A percentile compares a stretch with the other conserved stretches of the same genome.
These are phyloP conservation scores for Suillus clintonianus DNA, from an alignment of 768 basidiomycete species.

Conservation along the genomic window DNA sequence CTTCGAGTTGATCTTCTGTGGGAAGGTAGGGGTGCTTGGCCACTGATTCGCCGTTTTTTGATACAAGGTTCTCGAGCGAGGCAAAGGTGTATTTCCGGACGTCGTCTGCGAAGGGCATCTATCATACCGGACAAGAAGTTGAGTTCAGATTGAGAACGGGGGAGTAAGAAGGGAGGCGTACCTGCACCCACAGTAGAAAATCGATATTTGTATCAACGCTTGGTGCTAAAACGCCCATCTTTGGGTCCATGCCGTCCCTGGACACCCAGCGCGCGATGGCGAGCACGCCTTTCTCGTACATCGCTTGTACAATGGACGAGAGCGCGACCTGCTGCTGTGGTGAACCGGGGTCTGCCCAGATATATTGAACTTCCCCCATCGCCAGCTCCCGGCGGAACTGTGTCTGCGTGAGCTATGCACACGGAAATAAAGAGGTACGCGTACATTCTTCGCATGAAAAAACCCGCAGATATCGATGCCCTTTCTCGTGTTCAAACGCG, in stretches of 20 bases:
- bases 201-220: constrained; percentile 66
- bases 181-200: constrained; percentile 83
- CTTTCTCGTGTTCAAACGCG: constrained; percentile 67
- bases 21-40: constrained; percentile 82
- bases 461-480: constrained; percentile 91
- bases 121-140: constrained; percentile 3
- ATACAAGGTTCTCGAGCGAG: constrained; percentile 71
- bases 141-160: not conserved
- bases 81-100: constrained; percentile 85
- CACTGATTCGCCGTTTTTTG: constrained; percentile 73
- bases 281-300: constrained; percentile 61
- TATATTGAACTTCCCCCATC: constrained; percentile 84
- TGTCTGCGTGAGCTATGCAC: constrained; percentile 1
- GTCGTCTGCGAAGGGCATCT: constrained; percentile 98
- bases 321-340: constrained; percentile 80
- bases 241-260: constrained; percentile 73
- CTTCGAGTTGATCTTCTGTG: constrained; percentile 70
- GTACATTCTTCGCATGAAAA: constrained; percentile 67
- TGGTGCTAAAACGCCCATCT: constrained; percentile 80
- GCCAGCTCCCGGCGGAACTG: constrained; percentile 82
- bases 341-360: constrained; percentile 73
- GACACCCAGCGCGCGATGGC: constrained; percentile 86
- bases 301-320: constrained; percentile 84
- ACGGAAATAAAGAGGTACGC: constrained; percentile 12
- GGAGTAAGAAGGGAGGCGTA: constrained; percentile 31